phyloP scores from a whole-genome alignment of 2,329 filamentous ascomycete species.

The Fusarium sororula region DNA sequence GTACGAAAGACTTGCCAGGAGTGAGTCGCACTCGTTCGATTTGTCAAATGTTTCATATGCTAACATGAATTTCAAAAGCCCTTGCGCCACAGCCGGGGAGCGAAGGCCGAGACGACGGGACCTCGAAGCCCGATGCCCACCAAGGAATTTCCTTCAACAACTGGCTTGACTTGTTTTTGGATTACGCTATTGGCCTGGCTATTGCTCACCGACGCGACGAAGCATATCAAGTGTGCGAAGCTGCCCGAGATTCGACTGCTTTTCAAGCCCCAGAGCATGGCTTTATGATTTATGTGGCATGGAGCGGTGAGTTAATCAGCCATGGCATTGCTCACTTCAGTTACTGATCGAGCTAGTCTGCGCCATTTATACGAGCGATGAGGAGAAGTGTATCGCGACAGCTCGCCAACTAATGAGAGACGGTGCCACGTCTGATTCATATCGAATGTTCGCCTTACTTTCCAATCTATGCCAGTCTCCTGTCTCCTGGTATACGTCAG shows the following conservation, averaged over 20 bases:
- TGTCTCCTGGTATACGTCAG: constrained; percentile 79
- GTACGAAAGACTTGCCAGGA: constrained; percentile 64
- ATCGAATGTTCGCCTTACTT: constrained; percentile 83
- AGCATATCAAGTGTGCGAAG: constrained; percentile 82
- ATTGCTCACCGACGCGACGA: constrained; percentile 72
- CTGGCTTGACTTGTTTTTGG: constrained; percentile 91
- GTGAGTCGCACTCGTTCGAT: constrained; percentile 49
- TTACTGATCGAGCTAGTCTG: constrained; percentile 66
- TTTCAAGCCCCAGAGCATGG: constrained; percentile 77
- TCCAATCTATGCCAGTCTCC: constrained; percentile 79
- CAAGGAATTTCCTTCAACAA: constrained; percentile 82
- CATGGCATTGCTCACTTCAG: not conserved
- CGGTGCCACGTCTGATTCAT: constrained; percentile 82
- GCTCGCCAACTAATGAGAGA: constrained; percentile 87
- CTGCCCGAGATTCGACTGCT: constrained; percentile 81
- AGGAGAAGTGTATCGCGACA: constrained; percentile 76
- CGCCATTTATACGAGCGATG: constrained; percentile 82
- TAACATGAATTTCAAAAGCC: constrained; percentile 41
- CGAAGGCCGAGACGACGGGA: constrained; percentile 37
- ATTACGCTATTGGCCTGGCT: constrained; percentile 83
- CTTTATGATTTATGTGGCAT: constrained; percentile 79
- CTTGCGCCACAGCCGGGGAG: constrained; percentile 46
- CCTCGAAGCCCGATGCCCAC: constrained; percentile 59
- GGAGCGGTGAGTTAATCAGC: constrained; percentile 66
- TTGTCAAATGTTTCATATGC: not conserved